A percentile compares a stretch with the other conserved stretches of the same genome.
phyloP scores from a whole-genome alignment of 176 grass and related monocot species.

The Alopecurus myosuroides region DNA sequence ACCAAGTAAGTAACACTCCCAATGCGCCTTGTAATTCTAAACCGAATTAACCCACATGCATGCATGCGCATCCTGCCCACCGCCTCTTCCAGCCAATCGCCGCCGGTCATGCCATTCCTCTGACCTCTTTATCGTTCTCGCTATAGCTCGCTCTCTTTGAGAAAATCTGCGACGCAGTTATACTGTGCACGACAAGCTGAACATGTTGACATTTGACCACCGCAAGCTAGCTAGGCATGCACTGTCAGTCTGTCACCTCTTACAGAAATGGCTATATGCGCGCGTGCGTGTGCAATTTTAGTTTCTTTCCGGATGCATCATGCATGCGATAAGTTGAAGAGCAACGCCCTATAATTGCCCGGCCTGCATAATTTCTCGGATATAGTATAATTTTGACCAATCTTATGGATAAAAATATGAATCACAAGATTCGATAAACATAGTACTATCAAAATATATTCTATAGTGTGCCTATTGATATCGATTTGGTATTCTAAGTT shows the following conservation, averaged over 20 bases:
- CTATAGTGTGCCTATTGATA: too few species aligned
- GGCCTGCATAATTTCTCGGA: too few species aligned
- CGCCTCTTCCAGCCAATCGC: slow-evolving; percentile 51
- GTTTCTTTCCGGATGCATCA: background rate
- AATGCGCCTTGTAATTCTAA: slow-evolving; percentile 58
- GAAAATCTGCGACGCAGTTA: slow-evolving; percentile 1
- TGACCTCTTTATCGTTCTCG: background rate
- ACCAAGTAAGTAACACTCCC: slow-evolving; percentile 37
- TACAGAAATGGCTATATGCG: background rate
- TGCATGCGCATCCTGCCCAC: slow-evolving; percentile 34
- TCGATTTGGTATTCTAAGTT: too few species aligned
- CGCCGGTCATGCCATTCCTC: slow-evolving; percentile 13
- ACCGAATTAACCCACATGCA: slow-evolving; percentile 34
- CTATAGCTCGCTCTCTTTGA: background rate
- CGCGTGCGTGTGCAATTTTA: background rate
- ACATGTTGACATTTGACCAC: slow-evolving; percentile 4
- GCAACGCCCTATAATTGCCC: too few species aligned
- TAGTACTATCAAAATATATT: too few species aligned
- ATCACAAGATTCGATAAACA: too few species aligned
- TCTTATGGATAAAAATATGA: too few species aligned
- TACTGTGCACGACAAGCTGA: background rate
- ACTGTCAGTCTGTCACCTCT: background rate
- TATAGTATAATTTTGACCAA: too few species aligned
- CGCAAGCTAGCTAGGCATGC: background rate
- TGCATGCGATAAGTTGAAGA: background rate